Base-by-base conservation (phyloP, 768 basidiomycete genomes). In the Termitomyces sp. region DNA sequence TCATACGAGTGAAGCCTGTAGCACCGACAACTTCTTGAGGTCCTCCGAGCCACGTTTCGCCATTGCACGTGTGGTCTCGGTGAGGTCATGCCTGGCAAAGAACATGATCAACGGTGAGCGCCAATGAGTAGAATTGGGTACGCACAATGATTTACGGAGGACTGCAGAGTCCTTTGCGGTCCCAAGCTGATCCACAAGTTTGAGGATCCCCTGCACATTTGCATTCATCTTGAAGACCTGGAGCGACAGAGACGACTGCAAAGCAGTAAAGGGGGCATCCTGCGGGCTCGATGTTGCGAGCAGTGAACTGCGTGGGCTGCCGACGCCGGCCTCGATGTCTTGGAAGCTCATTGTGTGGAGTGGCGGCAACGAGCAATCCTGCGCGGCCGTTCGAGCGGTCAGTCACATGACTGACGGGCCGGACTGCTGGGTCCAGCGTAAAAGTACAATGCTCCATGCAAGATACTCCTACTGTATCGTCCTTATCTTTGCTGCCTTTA, bases 221-320 rank as follows among this genome's bases (percentile, higher is more conserved):
- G 92, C 85, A 67, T 96, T 95, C 78, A 98, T 94, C 83, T 98
- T 98, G 88, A 98, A 98, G 59, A 96, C 93, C 71, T 98, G 95
- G 6, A 98, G 80, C 1, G 89, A 89, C 60, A 94, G 73, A 14
- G 91, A 91, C 3, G 83, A 85, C 69, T 94, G 93, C 16, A 95
- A 76, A 35, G 77, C 79, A 10, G 81, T 75, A 71, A 96, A 98
- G 4, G 87, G 80, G 7, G 84, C 80, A 72, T 95, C 93, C 69
- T 91, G 79, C 28, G 82, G 79, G 64, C 74, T 78, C 8, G 79
- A 72, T 9, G 70, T 59, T 4, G 70, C 63, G 4, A 71, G 70
- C 6, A 74, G 63, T 5, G 76, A 68, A 56, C 74, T 74, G 10
- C 68, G 62, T 0, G 75, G 71, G 59, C 73, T 76, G 44, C 66